Base-by-base conservation (phyloP, 352 stramenopile genomes). In the Phytophthora europaea region DNA sequence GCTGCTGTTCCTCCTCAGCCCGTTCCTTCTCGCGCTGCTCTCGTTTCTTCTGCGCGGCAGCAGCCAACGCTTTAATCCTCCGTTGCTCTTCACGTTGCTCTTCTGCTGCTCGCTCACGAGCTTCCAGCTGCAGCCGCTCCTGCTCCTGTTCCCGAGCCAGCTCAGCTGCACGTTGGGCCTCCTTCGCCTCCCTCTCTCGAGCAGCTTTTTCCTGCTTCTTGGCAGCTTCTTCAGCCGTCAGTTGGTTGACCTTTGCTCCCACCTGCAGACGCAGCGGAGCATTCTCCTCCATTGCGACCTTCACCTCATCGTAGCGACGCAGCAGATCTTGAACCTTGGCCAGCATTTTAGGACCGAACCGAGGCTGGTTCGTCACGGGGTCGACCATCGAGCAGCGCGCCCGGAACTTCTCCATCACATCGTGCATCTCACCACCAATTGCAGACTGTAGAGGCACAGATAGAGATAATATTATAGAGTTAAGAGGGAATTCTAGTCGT, bases 341-440 rank as follows among this genome's bases (percentile, higher is more conserved):
- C 67, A 92, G 69, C 79, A 93, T 96, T 65, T 92, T 92, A 20
- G 89, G 88, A 0, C 89, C 89, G 31, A 94, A 94, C 8, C 89
- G 85, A 48, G 88, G 85, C 26, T 85, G 72, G 38, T 88, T 85
- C 51, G 89, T 94, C 52, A 95, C 73, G 2, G 88, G 88, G 47
- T 96, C 89, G 36, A 94, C 71, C 77, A 89, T 87, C 0, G 62
- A 57, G 38, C 77, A 84, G 22, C 88, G 84, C 7, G 65, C 67
- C 15, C 87, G 82, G 34, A 89, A 90, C 23, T 84, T 87, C 13
- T 82, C 74, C 69, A 93, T 86, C 34, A 67, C 81, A 51, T 26
- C 66, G 33, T 76, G 18, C 16, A 79, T 53, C 2, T 87, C 76
- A 5, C 82, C 81, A 2, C 68, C 45, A 15, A 84, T 67, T 53